phyloP scores from a whole-genome alignment of 768 basidiomycete genomes.

The Hypholoma sublateritium region DNA sequence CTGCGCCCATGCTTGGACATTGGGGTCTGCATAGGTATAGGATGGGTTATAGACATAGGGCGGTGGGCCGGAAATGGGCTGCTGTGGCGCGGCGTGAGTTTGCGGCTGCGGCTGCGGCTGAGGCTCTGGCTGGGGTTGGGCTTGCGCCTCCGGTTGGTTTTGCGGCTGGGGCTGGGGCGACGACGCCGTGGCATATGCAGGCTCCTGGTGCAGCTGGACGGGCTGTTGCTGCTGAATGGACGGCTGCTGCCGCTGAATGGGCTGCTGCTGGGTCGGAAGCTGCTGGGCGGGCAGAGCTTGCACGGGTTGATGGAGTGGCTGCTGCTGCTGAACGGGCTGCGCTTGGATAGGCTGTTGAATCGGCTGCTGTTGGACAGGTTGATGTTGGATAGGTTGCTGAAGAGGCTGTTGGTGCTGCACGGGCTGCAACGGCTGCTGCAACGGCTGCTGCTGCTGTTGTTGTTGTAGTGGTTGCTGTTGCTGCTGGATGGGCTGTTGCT shows the following conservation, averaged over 20 bases:
- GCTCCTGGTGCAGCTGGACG: conserved; percentile 10
- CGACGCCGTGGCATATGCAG: conserved; percentile 7
- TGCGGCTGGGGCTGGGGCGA: conserved; percentile 31
- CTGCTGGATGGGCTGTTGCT: conserved; percentile 9
- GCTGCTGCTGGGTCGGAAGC: conserved; percentile 15
- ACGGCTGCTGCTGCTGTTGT: conserved; percentile 12
- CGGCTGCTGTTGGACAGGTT: conserved; percentile 12
- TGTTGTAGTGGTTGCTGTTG: conserved; percentile 11
- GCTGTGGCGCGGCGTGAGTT: conserved; percentile 25
- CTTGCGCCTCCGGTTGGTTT: conserved; percentile 17
- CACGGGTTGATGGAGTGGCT: conserved; percentile 15
- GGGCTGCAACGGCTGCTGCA: conserved; percentile 11
- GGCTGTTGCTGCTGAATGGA: conserved; percentile 14
- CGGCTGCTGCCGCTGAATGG: conserved; percentile 13
- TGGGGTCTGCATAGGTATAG: conserved; percentile 70
- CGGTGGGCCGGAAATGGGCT: conserved; percentile 33
- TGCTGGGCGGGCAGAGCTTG: conserved; percentile 19
- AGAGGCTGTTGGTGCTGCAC: conserved; percentile 12
- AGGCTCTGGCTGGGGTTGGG: conserved; percentile 21
- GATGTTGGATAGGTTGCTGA: conserved; percentile 11
- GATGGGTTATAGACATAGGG: conserved; percentile 64
- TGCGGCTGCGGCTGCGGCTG: conserved; percentile 24
- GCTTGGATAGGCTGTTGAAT: neutral
- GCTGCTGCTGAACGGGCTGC: conserved; percentile 6
- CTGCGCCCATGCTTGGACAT: conserved; percentile 84